Base-by-base conservation (phyloP, 1,284 basidiomycete genomes). In the Austropuccinia psidii region DNA sequence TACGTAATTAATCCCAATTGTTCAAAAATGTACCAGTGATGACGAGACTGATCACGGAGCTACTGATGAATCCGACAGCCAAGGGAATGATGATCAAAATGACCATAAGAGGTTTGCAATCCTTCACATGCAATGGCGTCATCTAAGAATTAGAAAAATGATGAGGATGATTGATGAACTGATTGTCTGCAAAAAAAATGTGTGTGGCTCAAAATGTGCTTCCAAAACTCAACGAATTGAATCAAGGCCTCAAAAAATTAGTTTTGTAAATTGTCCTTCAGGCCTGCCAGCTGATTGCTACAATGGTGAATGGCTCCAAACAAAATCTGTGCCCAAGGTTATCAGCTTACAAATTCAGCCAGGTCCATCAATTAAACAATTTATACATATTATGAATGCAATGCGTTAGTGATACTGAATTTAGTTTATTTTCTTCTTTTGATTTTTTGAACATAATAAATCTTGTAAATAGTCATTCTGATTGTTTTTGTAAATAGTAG, bases 1-100 rank as follows among this genome's bases (percentile, higher is more conserved):
- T 19, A 43, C 37, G 50, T 39, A 52, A 11, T 24, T 69, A 8
- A 58, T 69, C 11, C 41, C 55, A 1, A 31, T 58, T 11, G 43
- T 60, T n/a, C 33, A 55, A n/a, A 43, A 43, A 13, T 58, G 54
- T 39, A 69, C 67, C 19, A 58, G 67, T 35, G 29, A 69, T 37
- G 41, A 50, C 33, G 67, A 69, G 49, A 69, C 41, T 35, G 67
- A 58, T 21, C 21, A 21, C 4, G 45, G 13, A 2, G 29, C 5
- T 17, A 24, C 27, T 19, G 49, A 39, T 4, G 41, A 31, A 19
- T 52, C 49, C 21, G 49, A 52, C 8, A 24, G 54, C 5, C 29
- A n/a, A n/a, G 41, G 35, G n/a, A 54, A 39, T 8, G 45, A n/a
- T 35, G 7, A 33, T 9, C 24, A 50, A 6, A 21, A 39, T n/a